Base-by-base conservation (phyloP, 2,329 filamentous ascomycete genomes). In the Lasiodiplodia hormozganensis region DNA sequence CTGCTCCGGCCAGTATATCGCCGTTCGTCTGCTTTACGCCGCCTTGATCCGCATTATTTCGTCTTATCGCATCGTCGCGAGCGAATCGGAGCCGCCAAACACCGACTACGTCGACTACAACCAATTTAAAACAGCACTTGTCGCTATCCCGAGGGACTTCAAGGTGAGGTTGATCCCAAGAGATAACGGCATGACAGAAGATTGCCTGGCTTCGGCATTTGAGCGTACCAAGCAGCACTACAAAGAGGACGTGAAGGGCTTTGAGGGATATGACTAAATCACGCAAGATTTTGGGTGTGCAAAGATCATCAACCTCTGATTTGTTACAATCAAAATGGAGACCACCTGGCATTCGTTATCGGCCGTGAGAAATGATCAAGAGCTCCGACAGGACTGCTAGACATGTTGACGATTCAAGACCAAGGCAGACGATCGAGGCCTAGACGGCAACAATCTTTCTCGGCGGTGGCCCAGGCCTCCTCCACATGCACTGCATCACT, bases 31-130 rank as follows among this genome's bases (percentile, higher is more conserved):
- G 2, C 74, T 87, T 2, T 86, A 86, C 69, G 75, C 83, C 0
- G 84, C 85, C 3, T 76, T 87, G 0, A 75, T 86, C 7, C 81
- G 85, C 3, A 75, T 87, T 1, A 70, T 87, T n/a, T 78, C 80
- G 3, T 79, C 80, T 10, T 87, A 85, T 75, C 81, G 79, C 70
- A 83, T 86, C 66, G 81, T 86, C 38, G 80, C 86, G 28, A 82
- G 80, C 71, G 78, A 83, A 62, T 72, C 74, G 0, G 77, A 83
- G 53, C 86, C 87, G 0, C 87, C 87, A 0, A 89, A 88, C 70
- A 88, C 86, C 0, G 86, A 89, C 73, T 89, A 89, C 70, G 84
- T 89, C 4, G 86, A 89, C 5, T 89, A 89, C 72, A 89, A 89
- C 71, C 82, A 85, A 72, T 84, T 88, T 72, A 88, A 89, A 76